Conservation (phyloP, 2,329 filamentous ascomycete species). For the Tolypocladium tropicale region DNA sequence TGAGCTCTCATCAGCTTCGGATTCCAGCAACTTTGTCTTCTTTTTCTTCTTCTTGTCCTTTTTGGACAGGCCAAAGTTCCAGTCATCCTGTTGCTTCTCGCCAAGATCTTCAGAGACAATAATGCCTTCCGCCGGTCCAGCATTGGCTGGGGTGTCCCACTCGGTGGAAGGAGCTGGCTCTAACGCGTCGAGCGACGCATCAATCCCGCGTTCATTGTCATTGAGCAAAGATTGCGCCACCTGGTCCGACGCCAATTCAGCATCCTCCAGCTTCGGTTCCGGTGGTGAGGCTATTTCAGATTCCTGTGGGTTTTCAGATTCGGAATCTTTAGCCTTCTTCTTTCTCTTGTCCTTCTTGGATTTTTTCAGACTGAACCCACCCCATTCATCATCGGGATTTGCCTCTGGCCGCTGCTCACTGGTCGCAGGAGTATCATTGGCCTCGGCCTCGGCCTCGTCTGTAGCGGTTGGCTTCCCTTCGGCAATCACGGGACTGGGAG, state of each 20-base stretch:
- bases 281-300: conserved; percentile 11
- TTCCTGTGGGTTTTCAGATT: conserved; percentile 17
- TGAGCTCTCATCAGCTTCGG: conserved; percentile 7
- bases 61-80: conserved; percentile 7
- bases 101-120: not conserved
- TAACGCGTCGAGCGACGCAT: conserved; percentile 1
- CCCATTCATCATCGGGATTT: conserved; percentile 18
- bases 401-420: conserved; percentile 12
- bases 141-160: conserved; percentile 9
- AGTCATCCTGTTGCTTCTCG: conserved; percentile 4
- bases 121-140: not conserved
- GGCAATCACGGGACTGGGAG: conserved; percentile 1
- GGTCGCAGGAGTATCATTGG: conserved; percentile 10
- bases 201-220: conserved; percentile 5
- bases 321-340: conserved; percentile 21
- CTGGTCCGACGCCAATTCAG: conserved; percentile 9
- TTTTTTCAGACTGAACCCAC: conserved; percentile 16
- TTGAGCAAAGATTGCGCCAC: conserved; percentile 9
- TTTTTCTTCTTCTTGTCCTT: conserved; percentile 22
- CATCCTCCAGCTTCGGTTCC: conserved; percentile 8
- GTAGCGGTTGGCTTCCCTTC: conserved; percentile 8
- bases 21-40: conserved; percentile 6
- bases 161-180: not conserved
- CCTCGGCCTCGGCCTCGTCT: conserved; percentile 10
- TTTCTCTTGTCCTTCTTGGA: conserved; percentile 23